Conservation (phyloP, 1,284 basidiomycete genomes). For the Ganoderma resinaceum region DNA sequence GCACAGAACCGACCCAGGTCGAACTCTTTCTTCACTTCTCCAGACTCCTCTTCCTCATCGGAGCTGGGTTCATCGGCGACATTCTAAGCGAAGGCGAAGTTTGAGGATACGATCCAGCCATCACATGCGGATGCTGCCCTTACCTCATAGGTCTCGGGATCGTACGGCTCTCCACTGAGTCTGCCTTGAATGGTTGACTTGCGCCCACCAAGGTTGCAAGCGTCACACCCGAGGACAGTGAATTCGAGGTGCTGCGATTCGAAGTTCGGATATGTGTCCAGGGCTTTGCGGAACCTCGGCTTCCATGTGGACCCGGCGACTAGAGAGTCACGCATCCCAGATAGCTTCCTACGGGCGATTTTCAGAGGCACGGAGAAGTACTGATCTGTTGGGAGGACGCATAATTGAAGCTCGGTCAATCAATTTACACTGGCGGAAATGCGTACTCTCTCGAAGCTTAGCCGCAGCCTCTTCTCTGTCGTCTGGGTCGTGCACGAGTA, state of each 20-base stretch:
- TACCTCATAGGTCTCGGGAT: conserved; percentile 64
- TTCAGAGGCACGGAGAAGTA: conserved; percentile 77
- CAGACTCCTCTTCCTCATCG: conserved; percentile 46
- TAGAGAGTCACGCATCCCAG: conserved; percentile 71
- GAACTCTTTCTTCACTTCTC: conserved; percentile 44
- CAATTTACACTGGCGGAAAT: too few relatives aligned
- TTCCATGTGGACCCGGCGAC: conserved; percentile 85
- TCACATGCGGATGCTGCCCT: conserved; percentile 3
- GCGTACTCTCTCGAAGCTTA: neutral
- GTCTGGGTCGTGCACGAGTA: conserved; percentile 66
- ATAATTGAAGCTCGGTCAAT: neutral
- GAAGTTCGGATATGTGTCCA: conserved; percentile 74
- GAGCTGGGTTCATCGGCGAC: conserved; percentile 37
- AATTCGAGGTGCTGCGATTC: conserved; percentile 59
- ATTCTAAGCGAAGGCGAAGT: conserved; percentile 15
- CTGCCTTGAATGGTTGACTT: conserved; percentile 66
- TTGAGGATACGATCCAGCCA: neutral
- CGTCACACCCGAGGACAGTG: conserved; percentile 73
- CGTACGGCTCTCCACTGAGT: conserved; percentile 66
- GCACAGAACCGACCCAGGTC: conserved; percentile 82
- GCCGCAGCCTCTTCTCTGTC: conserved; percentile 61
- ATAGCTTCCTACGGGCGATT: conserved; percentile 68
- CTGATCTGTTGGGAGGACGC: conserved; percentile 46
- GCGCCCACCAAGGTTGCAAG: conserved; percentile 77
- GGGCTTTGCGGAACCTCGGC: conserved; percentile 65